Base-by-base conservation (phyloP, 2,329 filamentous ascomycete species). In the Aphanocladium album region DNA sequence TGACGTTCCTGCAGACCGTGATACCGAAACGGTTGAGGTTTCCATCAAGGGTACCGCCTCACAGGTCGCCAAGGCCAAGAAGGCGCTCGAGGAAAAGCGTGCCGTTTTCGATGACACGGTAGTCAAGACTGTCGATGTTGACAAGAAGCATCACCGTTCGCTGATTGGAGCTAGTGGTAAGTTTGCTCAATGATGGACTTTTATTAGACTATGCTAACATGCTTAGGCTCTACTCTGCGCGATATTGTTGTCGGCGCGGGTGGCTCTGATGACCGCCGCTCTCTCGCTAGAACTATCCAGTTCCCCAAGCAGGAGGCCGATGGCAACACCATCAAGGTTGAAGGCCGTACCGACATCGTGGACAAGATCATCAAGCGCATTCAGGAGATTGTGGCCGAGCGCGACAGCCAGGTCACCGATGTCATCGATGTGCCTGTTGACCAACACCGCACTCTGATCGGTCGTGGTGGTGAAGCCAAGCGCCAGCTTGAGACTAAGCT, bases 41-140 rank as follows among this genome's bases (percentile, higher is more conserved):
- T 88, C 87, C 72, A 85, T 99, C 74, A 96, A 92, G 83, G 95
- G 95, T 59, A 96, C 91, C 25, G 95, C 96, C 79, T 81, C 89
- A 66, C 89, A 95, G 71, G 95, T 99, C 55, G 88, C 92, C 53
- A 89, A 93, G 67, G 93, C 95, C 5, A 95, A 95, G 83, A 95
- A 95, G 78, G 78, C 95, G 54, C 82, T 99, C 25, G 87, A 93
- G 73, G 89, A 95, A 76, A 92, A 93, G 77, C 89, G 89, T 59
- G 88, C 88, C 63, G 82, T 92, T 21, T 97, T 97, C 67, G 92
- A 98, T 69, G 88, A 95, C 65, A 96, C 91, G n/a, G 82, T 97
- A 55, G 85, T 88, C 17, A 87, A 89, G 77, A 91, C 87, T 14
- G 80, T 99, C 53, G 89, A 96, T 37, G 87, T 99, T n/a, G 93